Percentiles rank a stretch among this genome's conserved stretches.
phyloP scores from a whole-genome alignment of 106 monocot species.

The Dendrobium officinale region DNA sequence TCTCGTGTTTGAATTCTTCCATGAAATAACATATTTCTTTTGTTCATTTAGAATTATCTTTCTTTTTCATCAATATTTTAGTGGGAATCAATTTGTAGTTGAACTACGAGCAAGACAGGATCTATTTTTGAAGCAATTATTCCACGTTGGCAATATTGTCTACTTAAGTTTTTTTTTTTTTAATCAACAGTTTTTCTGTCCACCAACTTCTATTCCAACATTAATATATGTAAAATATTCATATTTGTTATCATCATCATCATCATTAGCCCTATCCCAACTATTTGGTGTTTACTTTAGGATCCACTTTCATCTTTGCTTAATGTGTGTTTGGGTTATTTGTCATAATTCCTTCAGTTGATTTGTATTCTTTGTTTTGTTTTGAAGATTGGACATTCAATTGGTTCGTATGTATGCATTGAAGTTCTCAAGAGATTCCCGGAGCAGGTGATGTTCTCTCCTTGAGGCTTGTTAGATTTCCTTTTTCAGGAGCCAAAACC shows the following conservation, averaged over 20 bases:
- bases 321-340: neutral
- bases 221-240: neutral
- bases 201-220: neutral
- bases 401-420: conserved; percentile 81
- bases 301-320: neutral
- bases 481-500: neutral
- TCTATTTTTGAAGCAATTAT: neutral
- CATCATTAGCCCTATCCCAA: neutral
- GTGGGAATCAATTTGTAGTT: neutral
- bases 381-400: conserved; percentile 88
- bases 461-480: neutral
- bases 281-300: neutral
- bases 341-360: neutral
- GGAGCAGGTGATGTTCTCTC: conserved; percentile 33
- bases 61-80: neutral
- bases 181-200: neutral
- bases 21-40: neutral
- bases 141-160: neutral
- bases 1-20: neutral
- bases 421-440: conserved; percentile 67
- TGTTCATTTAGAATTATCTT: neutral
- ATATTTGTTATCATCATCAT: neutral
- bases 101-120: neutral
- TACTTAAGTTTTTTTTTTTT: neutral
- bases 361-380: conserved; percentile 7